Evolutionary conservation across 2,329 filamentous ascomycete genomes (phyloP).

Genomic region (Aspergillus sergii): DNA sequence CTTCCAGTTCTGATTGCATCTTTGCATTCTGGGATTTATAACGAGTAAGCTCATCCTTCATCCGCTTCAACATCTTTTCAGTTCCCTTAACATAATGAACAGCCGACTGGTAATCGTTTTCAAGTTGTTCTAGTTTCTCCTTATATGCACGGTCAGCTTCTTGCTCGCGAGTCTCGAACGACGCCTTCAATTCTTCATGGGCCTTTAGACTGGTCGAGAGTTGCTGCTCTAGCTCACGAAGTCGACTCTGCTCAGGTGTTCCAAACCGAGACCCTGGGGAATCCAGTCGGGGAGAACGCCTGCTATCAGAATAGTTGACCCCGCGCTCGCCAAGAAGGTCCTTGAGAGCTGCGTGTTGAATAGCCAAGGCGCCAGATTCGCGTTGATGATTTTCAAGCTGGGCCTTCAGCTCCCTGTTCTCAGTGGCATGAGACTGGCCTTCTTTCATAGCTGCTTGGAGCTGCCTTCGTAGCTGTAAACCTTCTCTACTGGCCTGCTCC

Average conservation of each 20-base stretch:
- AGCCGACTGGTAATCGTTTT: conserved; percentile 96
- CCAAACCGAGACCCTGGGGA: conserved; percentile 75
- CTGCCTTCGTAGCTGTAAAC: conserved; percentile 84
- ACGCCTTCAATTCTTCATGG: conserved; percentile 81
- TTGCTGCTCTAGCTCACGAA: conserved; percentile 86
- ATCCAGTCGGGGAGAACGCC: conserved; percentile 71
- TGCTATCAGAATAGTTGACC: conserved; percentile 71
- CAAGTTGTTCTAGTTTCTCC: conserved; percentile 88
- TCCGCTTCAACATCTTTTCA: conserved; percentile 98
- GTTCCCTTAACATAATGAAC: conserved; percentile 98
- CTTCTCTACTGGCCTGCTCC: conserved; percentile 93
- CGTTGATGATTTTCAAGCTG: conserved; percentile 84
- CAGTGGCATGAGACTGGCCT: conserved; percentile 75
- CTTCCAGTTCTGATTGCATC: conserved; percentile 78
- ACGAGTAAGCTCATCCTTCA: conserved; percentile 94
- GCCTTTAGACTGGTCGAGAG: conserved; percentile 74
- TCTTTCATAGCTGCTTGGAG: conserved; percentile 84
- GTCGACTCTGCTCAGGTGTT: conserved; percentile 75
- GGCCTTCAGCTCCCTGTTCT: conserved; percentile 79
- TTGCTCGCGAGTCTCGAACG: conserved; percentile 76
- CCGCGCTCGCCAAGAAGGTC: conserved; percentile 88
- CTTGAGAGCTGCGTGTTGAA: conserved; percentile 92
- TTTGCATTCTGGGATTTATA: conserved; percentile 86
- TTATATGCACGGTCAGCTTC: conserved; percentile 88
- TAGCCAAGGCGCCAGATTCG: conserved; percentile 88